Percentiles rank a stretch among this genome's conserved stretches.
Conservation (phyloP, 225 moss, liverwort and hornwort species). For the Ulota crispa region DNA sequence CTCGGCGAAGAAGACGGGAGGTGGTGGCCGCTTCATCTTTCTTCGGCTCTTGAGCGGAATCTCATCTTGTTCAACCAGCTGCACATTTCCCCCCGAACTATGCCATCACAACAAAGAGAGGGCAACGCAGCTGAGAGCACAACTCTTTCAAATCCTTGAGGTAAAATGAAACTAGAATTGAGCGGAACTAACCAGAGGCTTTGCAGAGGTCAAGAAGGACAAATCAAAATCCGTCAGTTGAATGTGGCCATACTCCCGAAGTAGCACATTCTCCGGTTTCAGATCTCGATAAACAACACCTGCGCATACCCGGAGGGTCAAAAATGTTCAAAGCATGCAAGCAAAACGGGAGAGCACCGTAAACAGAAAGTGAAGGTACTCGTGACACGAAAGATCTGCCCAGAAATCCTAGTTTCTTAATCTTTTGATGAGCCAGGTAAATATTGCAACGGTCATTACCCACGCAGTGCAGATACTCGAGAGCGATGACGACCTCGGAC, state of each 20-base stretch:
- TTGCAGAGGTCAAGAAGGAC: slow-evolving; percentile 75
- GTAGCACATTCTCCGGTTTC: slow-evolving; percentile 92
- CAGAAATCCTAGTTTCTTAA: not conserved
- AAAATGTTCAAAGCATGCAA: not conserved
- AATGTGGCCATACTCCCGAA: slow-evolving; percentile 73
- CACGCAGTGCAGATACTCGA: slow-evolving; percentile 88
- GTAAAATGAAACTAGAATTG: not conserved
- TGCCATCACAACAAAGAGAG: not conserved
- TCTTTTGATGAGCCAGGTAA: not conserved
- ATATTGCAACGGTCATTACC: slow-evolving; percentile 39
- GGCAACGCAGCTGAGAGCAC: not conserved
- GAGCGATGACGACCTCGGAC: slow-evolving; percentile 84
- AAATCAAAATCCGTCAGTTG: slow-evolving; percentile 94
- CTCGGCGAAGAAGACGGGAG: slow-evolving; percentile 67
- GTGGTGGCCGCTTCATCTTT: slow-evolving; percentile 48
- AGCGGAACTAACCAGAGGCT: slow-evolving; percentile 58
- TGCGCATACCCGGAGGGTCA: slow-evolving; percentile 16
- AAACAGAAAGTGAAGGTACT: not conserved
- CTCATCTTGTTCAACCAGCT: slow-evolving; percentile 60
- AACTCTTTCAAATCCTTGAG: not conserved
- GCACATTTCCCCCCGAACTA: slow-evolving; percentile 11
- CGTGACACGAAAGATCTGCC: not conserved
- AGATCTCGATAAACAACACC: slow-evolving; percentile 93
- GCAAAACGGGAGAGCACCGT: too few relatives aligned
- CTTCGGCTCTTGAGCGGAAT: slow-evolving; percentile 37